Conservation (phyloP, 768 basidiomycete genomes). For the Hysterangium stoloniferum region DNA sequence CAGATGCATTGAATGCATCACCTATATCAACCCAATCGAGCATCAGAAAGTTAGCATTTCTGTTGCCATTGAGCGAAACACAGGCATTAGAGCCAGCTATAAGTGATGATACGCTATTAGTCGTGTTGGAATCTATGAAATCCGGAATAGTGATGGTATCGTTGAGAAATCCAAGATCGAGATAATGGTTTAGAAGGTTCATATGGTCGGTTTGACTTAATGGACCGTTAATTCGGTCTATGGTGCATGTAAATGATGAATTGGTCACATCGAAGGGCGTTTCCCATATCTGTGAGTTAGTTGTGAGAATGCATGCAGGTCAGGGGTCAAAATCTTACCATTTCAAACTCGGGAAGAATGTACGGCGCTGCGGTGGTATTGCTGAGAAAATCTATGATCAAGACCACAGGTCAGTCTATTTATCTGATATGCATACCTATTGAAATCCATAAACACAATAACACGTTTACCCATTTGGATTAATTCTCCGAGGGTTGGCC, state of each 20-base stretch:
- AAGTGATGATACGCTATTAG: constrained; percentile 26
- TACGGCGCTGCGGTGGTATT: constrained; percentile 20
- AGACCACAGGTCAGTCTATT: background rate
- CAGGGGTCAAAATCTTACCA: constrained; percentile 27
- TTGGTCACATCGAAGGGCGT: constrained; percentile 46
- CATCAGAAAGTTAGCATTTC: constrained; percentile 44
- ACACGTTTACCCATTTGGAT: constrained; percentile 53
- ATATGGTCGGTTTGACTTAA: constrained; percentile 42
- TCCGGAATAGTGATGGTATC: constrained; percentile 25
- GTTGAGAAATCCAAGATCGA: constrained; percentile 34
- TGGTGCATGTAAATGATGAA: constrained; percentile 42
- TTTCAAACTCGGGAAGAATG: constrained; percentile 49
- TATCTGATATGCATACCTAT: background rate
- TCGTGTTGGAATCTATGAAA: constrained; percentile 21
- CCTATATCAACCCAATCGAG: constrained; percentile 47
- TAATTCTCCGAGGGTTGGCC: constrained; percentile 60
- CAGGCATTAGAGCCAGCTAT: constrained; percentile 38
- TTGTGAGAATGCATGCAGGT: no score
- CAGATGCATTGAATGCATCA: constrained; percentile 34
- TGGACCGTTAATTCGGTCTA: constrained; percentile 45
- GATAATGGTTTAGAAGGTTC: constrained; percentile 52
- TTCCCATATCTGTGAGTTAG: constrained; percentile 42
- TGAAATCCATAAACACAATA: constrained; percentile 50
- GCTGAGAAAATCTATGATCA: background rate
- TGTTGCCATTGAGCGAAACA: constrained; percentile 33